Base-by-base conservation (phyloP, 2,329 filamentous ascomycete genomes). In the Volutella citrinella region DNA sequence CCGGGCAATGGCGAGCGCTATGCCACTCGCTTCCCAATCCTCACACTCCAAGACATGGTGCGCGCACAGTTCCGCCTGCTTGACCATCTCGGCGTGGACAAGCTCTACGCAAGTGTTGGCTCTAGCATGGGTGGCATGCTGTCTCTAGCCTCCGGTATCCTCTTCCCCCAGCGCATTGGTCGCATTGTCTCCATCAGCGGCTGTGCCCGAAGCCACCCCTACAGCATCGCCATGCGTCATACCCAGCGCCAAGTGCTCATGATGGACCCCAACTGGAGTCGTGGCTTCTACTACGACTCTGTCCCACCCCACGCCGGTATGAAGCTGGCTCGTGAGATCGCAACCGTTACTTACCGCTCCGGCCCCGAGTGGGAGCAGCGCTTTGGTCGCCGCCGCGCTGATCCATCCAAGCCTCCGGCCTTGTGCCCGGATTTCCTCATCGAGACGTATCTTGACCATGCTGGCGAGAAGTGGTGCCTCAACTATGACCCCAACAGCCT, bases 91-190 rank as follows among this genome's bases (percentile, higher is more conserved):
- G 82, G 82, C 6, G 83, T 98, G 27, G 57, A 77, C 16, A 86
- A 80, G 54, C 73, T 98, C 9, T 87, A 95, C 60, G 93, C 93
- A 13, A 95, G 87, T 39, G 91, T 98, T 14, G 93, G 93, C 11
- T 88, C 87, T 6, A 95, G 88, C 61, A 98, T 98, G 93, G 93
- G 93, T 33, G 93, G 93, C 34, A 98, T 98, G 93, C 91, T 95
- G 59, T 93, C 87, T 49, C 74, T 98, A 6, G 90, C 90, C 7
- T 86, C 88, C 0, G 93, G 87, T 5, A 80, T 86, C 2, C 66
- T 95, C 19, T 95, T 91, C 58, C 86, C 89, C 0, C 78, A 86
- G 23, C 77, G 91, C 20, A 84, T 98, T 4, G 80, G 80, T 23
- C 82, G 84, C 46, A 78, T 98, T 43, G 87, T 89, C 22, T 91